Evolutionary conservation across 176 grass and related monocot genomes (phyloP).

Genomic region (Avena atlantica): DNA sequence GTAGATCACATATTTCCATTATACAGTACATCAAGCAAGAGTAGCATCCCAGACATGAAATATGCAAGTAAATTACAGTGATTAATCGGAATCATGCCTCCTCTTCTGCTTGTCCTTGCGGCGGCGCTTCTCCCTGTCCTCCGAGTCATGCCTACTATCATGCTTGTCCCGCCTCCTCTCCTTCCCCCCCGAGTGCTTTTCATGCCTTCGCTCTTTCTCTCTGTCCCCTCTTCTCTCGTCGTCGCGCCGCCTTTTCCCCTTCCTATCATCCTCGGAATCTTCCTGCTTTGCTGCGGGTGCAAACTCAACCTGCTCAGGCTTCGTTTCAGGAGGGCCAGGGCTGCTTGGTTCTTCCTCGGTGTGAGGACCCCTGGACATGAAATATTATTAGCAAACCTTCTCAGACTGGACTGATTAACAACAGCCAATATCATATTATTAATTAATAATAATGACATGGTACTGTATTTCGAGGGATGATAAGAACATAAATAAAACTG

Average conservation of each 20-base stretch:
- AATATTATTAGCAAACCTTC: neutral
- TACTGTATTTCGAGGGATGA: neutral
- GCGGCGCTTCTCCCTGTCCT: conserved; percentile 53
- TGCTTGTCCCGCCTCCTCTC: conserved; percentile 63
- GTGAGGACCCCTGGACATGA: conserved; percentile 55
- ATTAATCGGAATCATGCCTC: conserved; percentile 69
- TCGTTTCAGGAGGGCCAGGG: conserved; percentile 46
- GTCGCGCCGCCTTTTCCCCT: conserved; percentile 54
- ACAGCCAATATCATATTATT: neutral
- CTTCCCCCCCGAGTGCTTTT: conserved; percentile 47
- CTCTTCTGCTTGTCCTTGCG: conserved; percentile 73
- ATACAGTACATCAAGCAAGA: conserved; percentile 25
- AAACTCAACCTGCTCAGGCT: conserved; percentile 40
- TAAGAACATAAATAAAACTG: conserved; percentile 10
- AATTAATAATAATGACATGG: neutral
- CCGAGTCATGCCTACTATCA: conserved; percentile 61
- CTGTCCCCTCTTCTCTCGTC: conserved; percentile 59
- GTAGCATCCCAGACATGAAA: neutral
- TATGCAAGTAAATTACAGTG: neutral
- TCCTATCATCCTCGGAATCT: conserved; percentile 59
- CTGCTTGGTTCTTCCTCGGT: conserved; percentile 57
- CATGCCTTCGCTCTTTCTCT: conserved; percentile 48
- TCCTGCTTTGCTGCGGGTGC: conserved; percentile 48
- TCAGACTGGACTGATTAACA: neutral
- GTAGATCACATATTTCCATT: neutral